Conservation (phyloP, 352 stramenopile genomes). For the Lagenidium sp. region DNA sequence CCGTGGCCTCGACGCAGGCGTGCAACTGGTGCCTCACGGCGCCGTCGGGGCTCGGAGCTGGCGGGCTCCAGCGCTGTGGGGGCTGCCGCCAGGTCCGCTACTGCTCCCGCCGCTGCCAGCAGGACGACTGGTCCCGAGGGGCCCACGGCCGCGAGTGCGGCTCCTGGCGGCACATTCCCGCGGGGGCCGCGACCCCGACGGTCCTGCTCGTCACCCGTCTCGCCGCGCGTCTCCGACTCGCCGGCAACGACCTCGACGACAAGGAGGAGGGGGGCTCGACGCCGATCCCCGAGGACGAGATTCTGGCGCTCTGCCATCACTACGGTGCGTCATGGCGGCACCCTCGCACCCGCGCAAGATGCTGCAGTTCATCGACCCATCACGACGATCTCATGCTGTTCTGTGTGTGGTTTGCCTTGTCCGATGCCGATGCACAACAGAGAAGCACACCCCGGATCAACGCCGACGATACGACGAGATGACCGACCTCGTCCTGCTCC, state of each 20-base stretch:
- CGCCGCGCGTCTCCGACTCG: constrained; percentile 21
- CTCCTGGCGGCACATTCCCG: constrained; percentile 29
- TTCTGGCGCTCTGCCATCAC: constrained; percentile 39
- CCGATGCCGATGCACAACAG: no score
- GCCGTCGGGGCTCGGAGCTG: neutral
- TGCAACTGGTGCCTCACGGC: constrained; percentile 46
- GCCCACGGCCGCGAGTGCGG: constrained; percentile 40
- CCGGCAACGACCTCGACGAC: neutral
- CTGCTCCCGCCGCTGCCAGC: constrained; percentile 58
- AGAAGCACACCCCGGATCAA: constrained; percentile 29
- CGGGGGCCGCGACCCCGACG: constrained; percentile 18
- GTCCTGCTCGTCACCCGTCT: constrained; percentile 49
- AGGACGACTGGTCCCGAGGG: constrained; percentile 34
- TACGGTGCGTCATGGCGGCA: constrained; percentile 12
- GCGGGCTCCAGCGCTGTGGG: constrained; percentile 29
- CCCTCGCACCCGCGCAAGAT: no score
- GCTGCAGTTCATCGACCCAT: neutral
- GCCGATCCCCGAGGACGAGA: constrained; percentile 2
- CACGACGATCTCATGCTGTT: neutral
- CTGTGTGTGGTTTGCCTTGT: constrained; percentile 1
- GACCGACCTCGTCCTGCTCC: constrained; percentile 41
- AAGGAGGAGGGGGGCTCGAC: neutral
- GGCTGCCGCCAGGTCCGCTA: constrained; percentile 53
- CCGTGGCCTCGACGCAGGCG: constrained; percentile 19
- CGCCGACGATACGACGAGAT: constrained; percentile 40